A percentile compares a stretch with the other conserved stretches of the same genome.
Conservation (phyloP, 2,329 filamentous ascomycete species). For the Fusarium sp. region DNA sequence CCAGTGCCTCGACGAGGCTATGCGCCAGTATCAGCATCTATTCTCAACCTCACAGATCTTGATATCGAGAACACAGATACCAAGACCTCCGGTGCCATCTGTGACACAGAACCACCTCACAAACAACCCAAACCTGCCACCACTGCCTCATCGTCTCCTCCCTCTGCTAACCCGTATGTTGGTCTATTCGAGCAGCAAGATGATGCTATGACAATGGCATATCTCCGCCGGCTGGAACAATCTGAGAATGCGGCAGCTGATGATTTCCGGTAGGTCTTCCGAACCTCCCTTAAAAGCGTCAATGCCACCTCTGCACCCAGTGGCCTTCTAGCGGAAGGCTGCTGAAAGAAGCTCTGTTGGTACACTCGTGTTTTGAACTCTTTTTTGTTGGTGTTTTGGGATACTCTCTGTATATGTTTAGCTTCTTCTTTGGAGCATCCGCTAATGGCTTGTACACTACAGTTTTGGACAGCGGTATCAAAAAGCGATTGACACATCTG, state of each 20-base stretch:
- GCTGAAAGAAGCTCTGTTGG: background rate
- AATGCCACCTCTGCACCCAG: background rate
- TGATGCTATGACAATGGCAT: constrained; percentile 45
- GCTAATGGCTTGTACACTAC: constrained; percentile 5
- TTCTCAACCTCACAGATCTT: constrained; percentile 28
- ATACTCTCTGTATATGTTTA: background rate
- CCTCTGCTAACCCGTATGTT: constrained; percentile 45
- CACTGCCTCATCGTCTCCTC: constrained; percentile 26
- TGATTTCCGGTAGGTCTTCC: constrained; percentile 47
- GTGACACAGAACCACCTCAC: background rate
- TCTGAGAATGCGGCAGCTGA: constrained; percentile 42
- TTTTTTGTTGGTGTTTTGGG: background rate
- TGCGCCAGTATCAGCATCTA: constrained; percentile 36
- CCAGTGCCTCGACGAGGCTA: constrained; percentile 24
- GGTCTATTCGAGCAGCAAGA: constrained; percentile 48
- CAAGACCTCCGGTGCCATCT: background rate
- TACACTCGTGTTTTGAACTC: background rate
- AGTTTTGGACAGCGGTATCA: constrained; percentile 52
- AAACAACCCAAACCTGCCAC: background rate
- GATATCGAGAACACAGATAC: constrained; percentile 2
- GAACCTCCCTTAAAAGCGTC: background rate
- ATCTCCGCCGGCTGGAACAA: constrained; percentile 45
- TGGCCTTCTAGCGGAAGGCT: constrained; percentile 13
- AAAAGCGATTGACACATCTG: constrained; percentile 37
- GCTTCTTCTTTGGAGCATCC: background rate